Evolutionary conservation across 2,329 filamentous ascomycete genomes (phyloP).

Genomic region (Alternaria novae-zelandiae): DNA sequence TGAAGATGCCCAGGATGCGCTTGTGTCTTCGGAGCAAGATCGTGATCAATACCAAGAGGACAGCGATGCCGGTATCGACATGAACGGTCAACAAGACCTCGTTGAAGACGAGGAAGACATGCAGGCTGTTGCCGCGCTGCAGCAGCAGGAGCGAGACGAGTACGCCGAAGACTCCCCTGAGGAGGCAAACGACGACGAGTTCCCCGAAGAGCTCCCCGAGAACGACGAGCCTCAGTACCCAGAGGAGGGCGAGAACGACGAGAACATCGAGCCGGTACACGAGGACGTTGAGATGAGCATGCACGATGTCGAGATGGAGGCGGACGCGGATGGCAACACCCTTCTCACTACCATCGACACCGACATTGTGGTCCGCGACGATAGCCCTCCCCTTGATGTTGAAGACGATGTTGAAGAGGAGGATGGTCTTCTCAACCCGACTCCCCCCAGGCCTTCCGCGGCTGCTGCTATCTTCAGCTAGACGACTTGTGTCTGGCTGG

Average conservation of each 20-base stretch:
- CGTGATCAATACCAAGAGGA: not conserved
- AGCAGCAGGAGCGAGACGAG: not conserved
- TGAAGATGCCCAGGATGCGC: not conserved
- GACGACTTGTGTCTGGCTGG: not conserved
- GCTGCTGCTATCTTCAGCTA: not conserved
- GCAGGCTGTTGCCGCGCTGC: not conserved
- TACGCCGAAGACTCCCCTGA: not conserved
- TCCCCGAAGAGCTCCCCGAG: not conserved
- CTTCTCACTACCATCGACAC: not conserved
- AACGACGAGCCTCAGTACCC: not conserved
- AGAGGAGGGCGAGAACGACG: not conserved
- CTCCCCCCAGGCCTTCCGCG: not conserved
- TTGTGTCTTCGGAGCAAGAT: conserved; percentile 1
- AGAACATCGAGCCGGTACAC: not conserved
- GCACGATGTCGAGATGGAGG: not conserved
- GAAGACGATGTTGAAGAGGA: not conserved
- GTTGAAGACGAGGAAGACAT: not conserved
- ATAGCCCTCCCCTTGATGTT: not conserved
- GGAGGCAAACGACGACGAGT: not conserved
- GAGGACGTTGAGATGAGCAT: not conserved
- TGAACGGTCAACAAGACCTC: not conserved
- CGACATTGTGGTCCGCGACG: not conserved
- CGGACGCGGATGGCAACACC: not conserved
- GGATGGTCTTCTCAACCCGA: not conserved
- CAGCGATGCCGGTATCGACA: not conserved